A percentile compares a stretch with the other conserved stretches of the same genome.
Conservation (phyloP, 805 yeast species). For the Kuraishia borneana region DNA sequence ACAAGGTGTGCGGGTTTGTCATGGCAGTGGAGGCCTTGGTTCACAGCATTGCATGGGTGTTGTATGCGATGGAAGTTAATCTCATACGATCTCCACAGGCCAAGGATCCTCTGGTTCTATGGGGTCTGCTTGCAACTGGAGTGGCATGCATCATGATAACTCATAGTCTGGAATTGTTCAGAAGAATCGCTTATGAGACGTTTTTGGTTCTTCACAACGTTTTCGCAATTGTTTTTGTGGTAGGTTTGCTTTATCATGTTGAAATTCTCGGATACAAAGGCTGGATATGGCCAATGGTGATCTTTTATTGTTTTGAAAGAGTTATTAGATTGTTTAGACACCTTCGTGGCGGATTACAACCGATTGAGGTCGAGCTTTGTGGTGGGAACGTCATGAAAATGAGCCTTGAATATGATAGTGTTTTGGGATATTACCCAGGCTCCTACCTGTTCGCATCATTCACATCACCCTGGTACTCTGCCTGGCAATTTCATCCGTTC, state of each 20-base stretch:
- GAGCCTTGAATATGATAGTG: conserved; percentile 9
- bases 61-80: conserved; percentile 27
- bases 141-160: conserved; percentile 7
- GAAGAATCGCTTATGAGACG: conserved; percentile 26
- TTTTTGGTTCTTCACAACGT: conserved; percentile 28
- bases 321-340: conserved; percentile 21
- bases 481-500: conserved; percentile 68
- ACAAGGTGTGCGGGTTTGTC: conserved; percentile 54
- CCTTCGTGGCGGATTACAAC: conserved; percentile 12
- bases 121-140: conserved; percentile 18
- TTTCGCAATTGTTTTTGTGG: conserved; percentile 25
- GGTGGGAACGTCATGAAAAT: conserved; percentile 8
- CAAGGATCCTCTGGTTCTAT: too few relatives aligned
- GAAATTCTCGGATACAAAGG: conserved; percentile 28
- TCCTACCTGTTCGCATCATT: conserved; percentile 44
- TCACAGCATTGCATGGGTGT: conserved; percentile 49
- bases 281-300: conserved; percentile 26
- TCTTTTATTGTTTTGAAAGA: conserved; percentile 29
- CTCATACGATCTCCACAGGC: too few relatives aligned
- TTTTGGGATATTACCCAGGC: conserved; percentile 30
- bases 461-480: conserved; percentile 28
- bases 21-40: conserved; percentile 36
- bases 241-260: conserved; percentile 29
- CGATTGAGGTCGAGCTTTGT: conserved; percentile 6
- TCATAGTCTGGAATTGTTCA: conserved; percentile 13